Base-by-base conservation (phyloP, 805 yeast genomes). In the Clavispora phyllophila region DNA sequence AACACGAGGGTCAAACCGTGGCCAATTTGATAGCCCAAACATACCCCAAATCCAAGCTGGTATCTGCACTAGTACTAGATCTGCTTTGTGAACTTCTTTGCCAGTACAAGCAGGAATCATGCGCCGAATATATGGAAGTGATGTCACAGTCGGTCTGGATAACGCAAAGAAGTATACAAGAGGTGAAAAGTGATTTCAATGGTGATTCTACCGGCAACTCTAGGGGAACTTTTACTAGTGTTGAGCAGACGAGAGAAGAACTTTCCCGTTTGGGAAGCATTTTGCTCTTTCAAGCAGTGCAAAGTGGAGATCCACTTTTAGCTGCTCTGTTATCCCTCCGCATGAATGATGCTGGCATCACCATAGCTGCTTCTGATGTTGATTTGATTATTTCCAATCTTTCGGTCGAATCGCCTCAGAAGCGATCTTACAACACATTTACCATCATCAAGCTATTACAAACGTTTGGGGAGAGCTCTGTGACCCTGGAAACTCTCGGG, bases 381-480 rank as follows among this genome's bases (percentile, higher is more conserved):
- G 42, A 19, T 10, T 7, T 20, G 25, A n/a, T 37, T 9, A 17
- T 37, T 8, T 25, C 34, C n/a, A 28, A 22, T 19, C 34, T 37
- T 5, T 37, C 40, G 13, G 40, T 37, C 13, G 15, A 25, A 5
- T 13, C 29, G 18, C 40, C 40, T 14, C 29, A n/a, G 19, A 26
- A 25, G 28, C 29, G 23, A 37, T 39, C 46, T 22, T 51, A 51
- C 29, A 45, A 49, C 29, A 25, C 46, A 6, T 51, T 41, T 24
- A 43, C 50, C 4, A 39, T 51, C 9, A 33, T 51, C 26, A 46
- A 44, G 34, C 24, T 49, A 17, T 19, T 47, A 10, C 23, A 31
- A 3, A n/a, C 19, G 3, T 36, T 41, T 13, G 24, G 26, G n/a
- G 19, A 18, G 5, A 7, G 10, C 19, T 4, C 14, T 2, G 13